These are phyloP conservation scores for Serpula lacrymans DNA, from an alignment of 768 basidiomycete genomes.

Conservation along the genomic window DNA sequence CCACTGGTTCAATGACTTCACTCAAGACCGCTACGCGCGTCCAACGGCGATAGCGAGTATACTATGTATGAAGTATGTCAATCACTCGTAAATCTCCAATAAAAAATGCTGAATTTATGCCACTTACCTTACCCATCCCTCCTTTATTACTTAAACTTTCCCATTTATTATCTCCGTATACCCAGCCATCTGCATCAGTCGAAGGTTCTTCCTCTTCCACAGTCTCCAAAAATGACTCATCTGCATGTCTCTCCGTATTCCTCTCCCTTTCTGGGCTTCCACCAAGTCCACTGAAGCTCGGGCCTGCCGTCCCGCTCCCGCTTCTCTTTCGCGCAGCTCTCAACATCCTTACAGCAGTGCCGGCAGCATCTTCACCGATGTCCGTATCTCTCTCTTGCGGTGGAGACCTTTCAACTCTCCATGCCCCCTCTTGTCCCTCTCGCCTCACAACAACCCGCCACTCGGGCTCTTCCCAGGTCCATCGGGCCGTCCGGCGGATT, in stretches of 20 bases:
- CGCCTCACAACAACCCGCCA: conserved; percentile 72
- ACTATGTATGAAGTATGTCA: conserved; percentile 40
- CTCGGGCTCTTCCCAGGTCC: conserved; percentile 90
- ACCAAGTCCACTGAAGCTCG: conserved; percentile 9
- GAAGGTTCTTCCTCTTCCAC: conserved; percentile 46
- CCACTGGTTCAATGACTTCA: conserved; percentile 64
- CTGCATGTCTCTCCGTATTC: conserved; percentile 20
- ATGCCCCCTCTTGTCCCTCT: conserved; percentile 49
- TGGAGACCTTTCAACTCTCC: conserved; percentile 59
- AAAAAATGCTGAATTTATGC: too few species aligned
- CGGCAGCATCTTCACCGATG: conserved; percentile 41
- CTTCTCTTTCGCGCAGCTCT: conserved; percentile 51
- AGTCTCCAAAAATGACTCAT: conserved; percentile 26
- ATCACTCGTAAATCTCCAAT: background rate
- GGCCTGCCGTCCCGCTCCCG: conserved; percentile 32
- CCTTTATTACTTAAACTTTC: conserved; percentile 71
- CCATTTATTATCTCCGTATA: conserved; percentile 96
- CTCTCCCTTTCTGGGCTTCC: conserved; percentile 22
- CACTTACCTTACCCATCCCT: conserved; percentile 88
- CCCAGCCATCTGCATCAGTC: conserved; percentile 90
- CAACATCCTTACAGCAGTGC: conserved; percentile 40
- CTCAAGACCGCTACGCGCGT: conserved; percentile 76
- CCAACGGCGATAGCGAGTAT: conserved; percentile 85
- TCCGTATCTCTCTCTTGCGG: conserved; percentile 43
- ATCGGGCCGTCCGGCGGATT: conserved; percentile 72